Evolutionary conservation across 2,329 filamentous ascomycete genomes (phyloP).

Genomic region (Apiospora hydei): DNA sequence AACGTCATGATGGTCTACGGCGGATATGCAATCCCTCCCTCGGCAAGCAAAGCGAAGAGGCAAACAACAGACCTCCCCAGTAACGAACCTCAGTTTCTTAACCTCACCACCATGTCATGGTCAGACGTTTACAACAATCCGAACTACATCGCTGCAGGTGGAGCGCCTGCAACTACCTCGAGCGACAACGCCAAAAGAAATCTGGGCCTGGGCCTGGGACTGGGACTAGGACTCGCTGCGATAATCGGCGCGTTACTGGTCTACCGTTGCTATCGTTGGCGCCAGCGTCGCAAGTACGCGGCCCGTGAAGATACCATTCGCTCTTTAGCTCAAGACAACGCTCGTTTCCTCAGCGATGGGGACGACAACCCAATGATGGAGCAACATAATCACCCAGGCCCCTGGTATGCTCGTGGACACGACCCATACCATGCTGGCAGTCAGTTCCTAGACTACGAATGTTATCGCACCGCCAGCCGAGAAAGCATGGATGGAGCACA

Average conservation of each 20-base stretch:
- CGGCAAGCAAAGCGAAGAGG: constrained; percentile 44
- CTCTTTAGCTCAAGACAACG: constrained; percentile 57
- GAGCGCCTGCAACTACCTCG: constrained; percentile 31
- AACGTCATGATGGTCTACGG: constrained; percentile 75
- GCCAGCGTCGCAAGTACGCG: constrained; percentile 46
- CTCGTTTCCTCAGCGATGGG: constrained; percentile 47
- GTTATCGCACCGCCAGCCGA: constrained; percentile 47
- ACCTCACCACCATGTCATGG: constrained; percentile 65
- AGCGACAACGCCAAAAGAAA: constrained; percentile 45
- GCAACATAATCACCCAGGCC: constrained; percentile 42
- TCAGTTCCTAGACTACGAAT: constrained; percentile 59
- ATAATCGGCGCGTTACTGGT: constrained; percentile 55
- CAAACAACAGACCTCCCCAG: constrained; percentile 36
- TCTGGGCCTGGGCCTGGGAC: constrained; percentile 68
- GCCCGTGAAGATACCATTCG: constrained; percentile 55
- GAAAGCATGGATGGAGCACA: constrained; percentile 37
- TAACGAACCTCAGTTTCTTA: constrained; percentile 55
- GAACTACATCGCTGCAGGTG: constrained; percentile 28
- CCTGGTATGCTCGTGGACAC: constrained; percentile 55
- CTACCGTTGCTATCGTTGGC: constrained; percentile 58
- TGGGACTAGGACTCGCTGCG: constrained; percentile 68
- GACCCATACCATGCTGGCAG: constrained; percentile 50
- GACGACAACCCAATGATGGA: constrained; percentile 57
- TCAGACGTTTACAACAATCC: constrained; percentile 58
- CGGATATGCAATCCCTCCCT: constrained; percentile 58